Base-by-base conservation (phyloP, 2,329 filamentous ascomycete genomes). In the Curvularia hawaiiensis region DNA sequence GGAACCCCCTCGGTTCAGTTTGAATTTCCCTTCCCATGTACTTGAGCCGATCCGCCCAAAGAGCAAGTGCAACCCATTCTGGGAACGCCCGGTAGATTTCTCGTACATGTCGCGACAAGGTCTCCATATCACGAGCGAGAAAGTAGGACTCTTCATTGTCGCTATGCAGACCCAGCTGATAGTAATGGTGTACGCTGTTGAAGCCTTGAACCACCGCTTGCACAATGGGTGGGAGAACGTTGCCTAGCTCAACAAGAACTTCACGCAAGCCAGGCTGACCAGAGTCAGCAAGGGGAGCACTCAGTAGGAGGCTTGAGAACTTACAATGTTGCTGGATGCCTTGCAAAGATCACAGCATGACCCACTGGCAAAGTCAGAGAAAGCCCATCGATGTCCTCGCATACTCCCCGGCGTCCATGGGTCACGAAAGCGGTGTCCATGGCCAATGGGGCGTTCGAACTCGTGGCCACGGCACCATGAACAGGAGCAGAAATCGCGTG, bases 161-260 rank as follows among this genome's bases (percentile, higher is more conserved):
- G 11, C 39, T 28, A 28, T 63, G 57, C 31, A 59, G 53, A 4
- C 64, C 62, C 6, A 46, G 18, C 46, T 38, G 38, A 30, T 57
- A 66, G 43, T 63, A 56, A n/a, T 50, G n/a, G 43, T 65, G 62
- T 45, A 63, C 60, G 20, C 26, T 24, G 18, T 56, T 16, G 49
- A 41, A 52, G 3, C 44, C 40, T 11, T 57, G 24, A 26, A 50
- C n/a, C 24, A 50, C 20, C 6, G 38, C 14, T 10, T 41, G 22
- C 11, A 41, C 26, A n/a, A 33, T 26, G 16, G 46, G 46, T 7
- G 26, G 38, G 11, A 40, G 24, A 18, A 43, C 11, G 12, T 41
- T 26, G 9, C 39, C 30, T 31, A 64, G 49, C 26, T 56, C 30
- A 20, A 39, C 24, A 22, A 59, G 49, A 24, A 49, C 39, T 26